Evolutionary conservation across 2,329 filamentous ascomycete species (phyloP), one percentile per base, ranked within the genome.

Genomic region (Fusarium graminum): DNA sequence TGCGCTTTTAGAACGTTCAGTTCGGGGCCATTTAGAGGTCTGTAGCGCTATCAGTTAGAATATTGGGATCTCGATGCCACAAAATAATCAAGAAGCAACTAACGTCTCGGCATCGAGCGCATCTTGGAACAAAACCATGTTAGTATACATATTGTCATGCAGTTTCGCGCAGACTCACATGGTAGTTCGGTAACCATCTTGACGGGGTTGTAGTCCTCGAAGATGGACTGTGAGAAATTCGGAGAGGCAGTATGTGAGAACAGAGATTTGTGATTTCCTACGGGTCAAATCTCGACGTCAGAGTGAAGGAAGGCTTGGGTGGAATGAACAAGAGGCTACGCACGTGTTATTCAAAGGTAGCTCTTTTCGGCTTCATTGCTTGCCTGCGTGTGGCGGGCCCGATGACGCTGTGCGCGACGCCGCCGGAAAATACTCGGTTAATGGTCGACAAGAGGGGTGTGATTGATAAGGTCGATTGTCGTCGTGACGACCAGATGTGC

Each of bases 81-180:
- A 42, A 45, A 17, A 30, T 19, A 36, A 40, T 28, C 12, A 43
- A 22, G n/a, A 34, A 41, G 36, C 41, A 34, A 80, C 85, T 74
- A 75, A 94, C 92, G 92, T 97, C 84, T 99, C 95, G 74, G 95
- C 95, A 82, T 99, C 95, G 71, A 96, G 93, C 75, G 95, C 95
- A 85, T 98, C 95, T 98, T 59, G 28, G 22, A 59, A 14, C 36
- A 40, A 36, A 53, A 36, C 9, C 13, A 40, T 19, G 52, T 72
- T n/a, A 72, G 65, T 51, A 53, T 22, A 41, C 17, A 34, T 16
- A 22, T 29, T 13, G 52, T 60, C 45, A 60, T 40, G 52, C 55
- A 61, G 47, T 61, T 61, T 16, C 49, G 67, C 75, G 54, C 34
- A 30, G 30, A 22, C 80, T 79, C 74, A 84, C 82, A 84, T 72